Evolutionary conservation across 257 asterid genomes (phyloP), one percentile per base, ranked within the genome.

Genomic region (Scutellaria minor): DNA sequence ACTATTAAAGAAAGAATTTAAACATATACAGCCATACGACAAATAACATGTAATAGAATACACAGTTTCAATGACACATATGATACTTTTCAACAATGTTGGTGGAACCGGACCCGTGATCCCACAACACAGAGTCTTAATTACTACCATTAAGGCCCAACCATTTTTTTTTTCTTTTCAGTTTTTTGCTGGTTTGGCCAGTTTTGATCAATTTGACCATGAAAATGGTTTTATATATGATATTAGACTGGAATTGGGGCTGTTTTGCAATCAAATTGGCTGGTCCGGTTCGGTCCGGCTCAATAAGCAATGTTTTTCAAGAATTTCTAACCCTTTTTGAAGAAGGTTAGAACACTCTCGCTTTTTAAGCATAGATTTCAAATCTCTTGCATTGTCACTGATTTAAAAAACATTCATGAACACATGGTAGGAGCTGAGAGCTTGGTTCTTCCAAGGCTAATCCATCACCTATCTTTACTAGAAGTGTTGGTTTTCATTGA

Each of bases 291-390:
- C 2, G 27, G 27, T 24, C 2, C 27, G 0, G 18, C 18, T 18
- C 18, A 18, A 24, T 24, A 24, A 24, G 27, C 27, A 24, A 24
- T 24, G 27, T 39, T 47, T 66, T 35, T 15, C 39, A 15, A 35
- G 14, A 48, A 41, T 73, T 40, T 73, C 56, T 15, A 6, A 47
- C 40, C 41, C 10, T 15, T 35, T 46, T 6, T 56, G 52, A 54
- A 73, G 72, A 59, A 74, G 61, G 68, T 47, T 69, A 35, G 54
- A 6, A 42, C 35, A 53, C 42, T 65, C 44, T 64, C 27, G 1
- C 27, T 24, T 2, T 24, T 24, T 24, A 1, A 24, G 40, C 40
- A 35, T 45, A 53, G 22, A 41, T 11, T 68, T 64, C 56, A 35
- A 37, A 68, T 22, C 39, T 18, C 50, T 51, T 15, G 27, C 27